Conservation (phyloP, 2,329 filamentous ascomycete species). For the Ophiostoma australiae region DNA sequence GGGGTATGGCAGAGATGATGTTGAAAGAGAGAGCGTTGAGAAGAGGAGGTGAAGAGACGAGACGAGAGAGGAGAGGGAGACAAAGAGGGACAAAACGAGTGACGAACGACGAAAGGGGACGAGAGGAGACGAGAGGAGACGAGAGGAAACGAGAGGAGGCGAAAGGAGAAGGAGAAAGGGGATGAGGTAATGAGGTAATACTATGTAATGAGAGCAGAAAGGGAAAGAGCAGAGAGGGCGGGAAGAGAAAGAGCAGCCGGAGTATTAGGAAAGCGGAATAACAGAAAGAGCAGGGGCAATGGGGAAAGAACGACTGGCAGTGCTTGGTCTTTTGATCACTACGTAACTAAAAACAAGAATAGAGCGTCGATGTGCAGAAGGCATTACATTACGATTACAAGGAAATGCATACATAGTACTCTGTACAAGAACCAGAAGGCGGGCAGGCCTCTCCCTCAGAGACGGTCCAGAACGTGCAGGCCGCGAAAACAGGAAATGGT, state of each 20-base stretch:
- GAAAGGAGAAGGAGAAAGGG: background rate
- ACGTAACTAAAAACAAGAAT: background rate
- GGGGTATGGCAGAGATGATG: background rate
- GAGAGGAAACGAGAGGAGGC: background rate
- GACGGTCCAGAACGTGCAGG: slow-evolving; percentile 6
- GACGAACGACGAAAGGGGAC: background rate
- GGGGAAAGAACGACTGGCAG: background rate
- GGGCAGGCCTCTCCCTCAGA: background rate
- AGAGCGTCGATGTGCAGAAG: slow-evolving; percentile 6
- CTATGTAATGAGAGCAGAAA: background rate
- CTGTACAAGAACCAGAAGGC: background rate
- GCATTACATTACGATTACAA: too few relatives aligned
- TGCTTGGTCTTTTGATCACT: background rate
- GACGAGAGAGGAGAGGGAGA: background rate
- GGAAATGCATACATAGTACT: too few relatives aligned
- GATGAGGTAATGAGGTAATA: background rate
- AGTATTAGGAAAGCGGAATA: background rate
- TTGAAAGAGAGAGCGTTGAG: background rate
- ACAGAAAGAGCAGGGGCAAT: too few relatives aligned
- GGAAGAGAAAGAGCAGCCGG: background rate
- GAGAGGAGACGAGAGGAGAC: too few relatives aligned
- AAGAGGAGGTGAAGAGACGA: background rate
- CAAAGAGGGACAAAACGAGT: background rate
- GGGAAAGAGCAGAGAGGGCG: background rate
- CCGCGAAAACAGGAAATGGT: background rate